Evolutionary conservation across 495 filamentous ascomycete species (phyloP), one percentile per base, ranked within the genome.

Genomic region (Rhypophila decipiens): DNA sequence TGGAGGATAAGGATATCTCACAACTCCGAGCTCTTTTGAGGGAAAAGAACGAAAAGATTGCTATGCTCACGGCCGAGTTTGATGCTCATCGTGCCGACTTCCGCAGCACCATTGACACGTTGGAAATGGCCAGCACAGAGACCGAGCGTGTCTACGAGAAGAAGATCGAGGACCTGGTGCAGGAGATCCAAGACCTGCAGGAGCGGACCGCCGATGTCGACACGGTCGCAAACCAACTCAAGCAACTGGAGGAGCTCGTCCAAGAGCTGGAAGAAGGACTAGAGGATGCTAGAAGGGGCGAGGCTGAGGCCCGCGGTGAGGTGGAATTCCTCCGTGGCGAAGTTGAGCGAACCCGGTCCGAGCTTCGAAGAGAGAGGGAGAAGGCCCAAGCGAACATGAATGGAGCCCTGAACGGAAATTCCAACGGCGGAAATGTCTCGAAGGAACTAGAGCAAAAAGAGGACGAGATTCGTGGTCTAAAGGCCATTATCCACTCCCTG

Each of bases 81-180:
- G 93, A 99, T 63, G 78, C 84, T 10, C 93, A 99, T 61, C 80
- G 93, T 24, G 93, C 91, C 8, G 93, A 99, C 63, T 99, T 99
- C 64, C 74, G 93, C 47, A 95, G 86, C 61, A 99, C 93, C 15
- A 88, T 99, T 40, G 93, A 99, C 68, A 94, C 90, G 1, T 73
- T 99, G 31, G 93, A 99, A 67, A 82, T 96, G 68, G 94, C 93
- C 7, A 94, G 90, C 55, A 88, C 90, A 0, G 93, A 99, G 67
- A 99, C 93, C 5, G 91, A 96, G 65, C 78, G 93, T n/a, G 90
- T 97, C 5, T 97, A 99, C 57, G 94, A 97, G 62, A 87, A 88
- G 59, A 82, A 83, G 52, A 83, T 96, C 7, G 86, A 90, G 54
- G 90, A 96, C 58, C 70, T 99, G n/a, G 74, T 89, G 70, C 77